Evolutionary conservation across 768 basidiomycete genomes (phyloP), one percentile per base, ranked within the genome.

Genomic region (Dendrothele bispora): DNA sequence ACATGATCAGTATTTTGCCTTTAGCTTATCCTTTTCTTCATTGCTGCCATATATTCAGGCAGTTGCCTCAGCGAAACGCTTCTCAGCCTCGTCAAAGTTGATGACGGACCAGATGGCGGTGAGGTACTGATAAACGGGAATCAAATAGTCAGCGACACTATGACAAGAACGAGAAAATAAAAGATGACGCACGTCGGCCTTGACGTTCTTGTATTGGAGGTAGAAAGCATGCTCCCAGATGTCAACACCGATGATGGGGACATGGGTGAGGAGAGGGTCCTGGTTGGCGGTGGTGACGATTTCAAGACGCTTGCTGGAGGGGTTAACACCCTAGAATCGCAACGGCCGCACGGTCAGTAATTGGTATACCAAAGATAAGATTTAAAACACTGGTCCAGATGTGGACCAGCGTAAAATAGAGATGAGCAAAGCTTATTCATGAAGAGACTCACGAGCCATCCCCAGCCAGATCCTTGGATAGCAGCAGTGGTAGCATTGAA

Each of bases 151-250:
- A n/a, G n/a, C n/a, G n/a, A n/a, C n/a, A n/a, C n/a, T n/a, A n/a
- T n/a, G n/a, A n/a, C n/a, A n/a, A n/a, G n/a, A 12, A 26, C 12
- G 8, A 15, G 35, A 28, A 30, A 46, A 32, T 20, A 17, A 35
- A 15, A 22, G 35, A 43, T 29, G 7, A 79, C 93, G 65, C 61
- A 95, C 93, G 59, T 95, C 88, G 48, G 70, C 82, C 79, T 95
- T 95, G 63, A 92, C 91, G 70, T 95, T 95, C 69, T 88, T 80
- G 73, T 97, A 97, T 67, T 97, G 92, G 58, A 95, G 80, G 74
- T 95, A 97, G 75, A 92, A 91, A 41, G 91, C 91, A 61, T 95
- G 93, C 71, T 95, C 92, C 93, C 93, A 95, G 61, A 95, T 83
- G 55, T 95, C 93, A 56, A 97, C 85, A 37, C 93, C 92, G 57